Evolutionary conservation across 1,139 yeast genomes (phyloP).

Genomic region (Blastobotrys aristatus): DNA sequence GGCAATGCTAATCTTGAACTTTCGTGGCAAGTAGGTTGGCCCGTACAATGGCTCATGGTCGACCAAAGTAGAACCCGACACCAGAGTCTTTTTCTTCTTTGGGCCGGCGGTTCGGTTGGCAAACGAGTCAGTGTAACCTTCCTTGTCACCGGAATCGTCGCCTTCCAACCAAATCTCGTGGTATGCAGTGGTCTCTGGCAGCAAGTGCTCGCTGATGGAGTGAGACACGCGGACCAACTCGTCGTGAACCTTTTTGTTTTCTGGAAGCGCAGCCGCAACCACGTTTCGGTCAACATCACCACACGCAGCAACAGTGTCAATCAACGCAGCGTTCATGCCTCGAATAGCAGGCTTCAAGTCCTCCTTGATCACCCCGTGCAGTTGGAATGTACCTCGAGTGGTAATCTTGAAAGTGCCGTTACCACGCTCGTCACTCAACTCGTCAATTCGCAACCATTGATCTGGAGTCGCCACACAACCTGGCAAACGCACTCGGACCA

Average conservation of each 20-base stretch:
- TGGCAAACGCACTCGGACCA: constrained; percentile 94
- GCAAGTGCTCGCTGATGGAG: constrained; percentile 69
- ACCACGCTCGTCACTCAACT: constrained; percentile 77
- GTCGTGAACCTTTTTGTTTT: constrained; percentile 72
- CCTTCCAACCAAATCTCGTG: constrained; percentile 97
- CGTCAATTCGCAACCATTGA: constrained; percentile 85
- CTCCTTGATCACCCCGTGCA: constrained; percentile 91
- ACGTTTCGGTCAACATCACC: constrained; percentile 98
- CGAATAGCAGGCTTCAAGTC: constrained; percentile 86
- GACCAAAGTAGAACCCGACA: constrained; percentile 51
- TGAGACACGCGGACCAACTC: constrained; percentile 65
- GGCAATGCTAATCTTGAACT: constrained; percentile 89
- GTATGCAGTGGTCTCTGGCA: constrained; percentile 91
- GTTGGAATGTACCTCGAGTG: constrained; percentile 95
- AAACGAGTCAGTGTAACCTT: constrained; percentile 63
- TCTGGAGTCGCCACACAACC: constrained; percentile 86
- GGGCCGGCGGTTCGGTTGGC: constrained; percentile 75
- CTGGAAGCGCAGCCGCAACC: constrained; percentile 84
- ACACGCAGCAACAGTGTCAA: constrained; percentile 97
- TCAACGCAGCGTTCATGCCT: constrained; percentile 82
- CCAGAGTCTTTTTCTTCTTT: constrained; percentile 80
- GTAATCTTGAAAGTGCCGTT: constrained; percentile 92
- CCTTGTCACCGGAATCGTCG: constrained; percentile 65
- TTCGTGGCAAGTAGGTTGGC: constrained; percentile 85
- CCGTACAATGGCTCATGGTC: constrained; percentile 85